A percentile compares a stretch with the other conserved stretches of the same genome.
phyloP scores from a whole-genome alignment of 352 stramenopile genomes.

The Phytophthora idaei region DNA sequence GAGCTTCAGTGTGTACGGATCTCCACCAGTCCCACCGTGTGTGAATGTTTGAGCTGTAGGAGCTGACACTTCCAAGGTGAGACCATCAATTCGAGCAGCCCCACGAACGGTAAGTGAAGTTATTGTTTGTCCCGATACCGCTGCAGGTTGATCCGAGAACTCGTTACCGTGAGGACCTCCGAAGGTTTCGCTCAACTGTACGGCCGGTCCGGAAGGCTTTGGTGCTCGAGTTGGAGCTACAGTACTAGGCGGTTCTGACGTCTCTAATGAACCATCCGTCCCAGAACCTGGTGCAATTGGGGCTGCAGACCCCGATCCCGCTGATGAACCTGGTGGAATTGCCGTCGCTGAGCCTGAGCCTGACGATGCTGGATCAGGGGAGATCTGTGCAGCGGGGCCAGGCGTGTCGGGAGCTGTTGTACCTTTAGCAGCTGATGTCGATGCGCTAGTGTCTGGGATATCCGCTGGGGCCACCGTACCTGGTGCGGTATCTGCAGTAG shows the following conservation, averaged over 20 bases:
- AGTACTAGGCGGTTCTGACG: neutral
- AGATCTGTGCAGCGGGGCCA: no score
- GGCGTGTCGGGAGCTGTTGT: neutral
- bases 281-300: neutral
- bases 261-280: neutral
- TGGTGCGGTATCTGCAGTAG: slow-evolving; percentile 4
- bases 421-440: neutral
- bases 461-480: slow-evolving; percentile 18
- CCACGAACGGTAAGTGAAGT: slow-evolving; percentile 23
- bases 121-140: slow-evolving; percentile 25
- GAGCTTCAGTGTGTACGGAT: slow-evolving; percentile 21
- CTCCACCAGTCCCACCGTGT: slow-evolving; percentile 25
- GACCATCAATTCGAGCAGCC: slow-evolving; percentile 17
- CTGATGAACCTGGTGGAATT: neutral
- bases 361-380: no score
- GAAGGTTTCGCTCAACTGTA: slow-evolving; percentile 24
- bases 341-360: no score
- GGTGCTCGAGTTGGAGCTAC: neutral
- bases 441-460: slow-evolving; percentile 2
- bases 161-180: slow-evolving; percentile 23
- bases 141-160: slow-evolving; percentile 24
- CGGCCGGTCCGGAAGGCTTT: slow-evolving; percentile 1
- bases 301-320: neutral
- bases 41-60: slow-evolving; percentile 22
- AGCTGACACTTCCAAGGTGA: slow-evolving; percentile 18